Evolutionary conservation across 192 early-diverging fungal species (phyloP).

Genomic region (Paraglomus occultum): DNA sequence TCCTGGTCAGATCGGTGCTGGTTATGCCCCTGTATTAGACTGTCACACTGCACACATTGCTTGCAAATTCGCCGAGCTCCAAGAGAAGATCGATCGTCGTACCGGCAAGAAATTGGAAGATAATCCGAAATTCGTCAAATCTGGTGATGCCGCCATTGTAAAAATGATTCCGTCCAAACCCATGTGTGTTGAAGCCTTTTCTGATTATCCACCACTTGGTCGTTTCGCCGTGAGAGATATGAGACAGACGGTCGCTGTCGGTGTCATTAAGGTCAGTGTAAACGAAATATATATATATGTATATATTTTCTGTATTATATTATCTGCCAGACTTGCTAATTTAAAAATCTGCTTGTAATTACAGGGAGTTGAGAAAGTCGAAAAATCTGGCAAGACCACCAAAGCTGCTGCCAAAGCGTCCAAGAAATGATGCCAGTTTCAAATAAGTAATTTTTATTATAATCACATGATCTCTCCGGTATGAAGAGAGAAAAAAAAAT

Average conservation of each 20-base stretch:
- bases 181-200: slow-evolving; percentile 93
- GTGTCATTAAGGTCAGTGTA: slow-evolving; percentile 80
- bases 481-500: no score
- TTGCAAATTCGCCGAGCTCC: slow-evolving; percentile 90
- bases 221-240: slow-evolving; percentile 98
- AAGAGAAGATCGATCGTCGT: slow-evolving; percentile 95
- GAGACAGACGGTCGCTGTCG: slow-evolving; percentile 96
- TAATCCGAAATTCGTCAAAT: slow-evolving; percentile 94
- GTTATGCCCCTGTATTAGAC: slow-evolving; percentile 94
- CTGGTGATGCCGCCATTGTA: slow-evolving; percentile 93
- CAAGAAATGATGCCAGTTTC: slow-evolving; percentile 55
- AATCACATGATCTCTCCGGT: no score
- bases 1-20: slow-evolving; percentile 92
- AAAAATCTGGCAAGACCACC: slow-evolving; percentile 75
- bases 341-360: background rate
- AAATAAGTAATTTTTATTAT: background rate
- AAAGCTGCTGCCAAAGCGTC: slow-evolving; percentile 73
- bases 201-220: slow-evolving; percentile 91
- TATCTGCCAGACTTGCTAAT: no score
- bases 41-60: slow-evolving; percentile 98
- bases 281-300: background rate
- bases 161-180: slow-evolving; percentile 95
- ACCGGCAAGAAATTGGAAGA: slow-evolving; percentile 91
- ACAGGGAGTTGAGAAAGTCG: slow-evolving; percentile 73
- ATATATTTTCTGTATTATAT: background rate